Base-by-base conservation (phyloP, 2,329 filamentous ascomycete species). In the Phialocephala subalpina region DNA sequence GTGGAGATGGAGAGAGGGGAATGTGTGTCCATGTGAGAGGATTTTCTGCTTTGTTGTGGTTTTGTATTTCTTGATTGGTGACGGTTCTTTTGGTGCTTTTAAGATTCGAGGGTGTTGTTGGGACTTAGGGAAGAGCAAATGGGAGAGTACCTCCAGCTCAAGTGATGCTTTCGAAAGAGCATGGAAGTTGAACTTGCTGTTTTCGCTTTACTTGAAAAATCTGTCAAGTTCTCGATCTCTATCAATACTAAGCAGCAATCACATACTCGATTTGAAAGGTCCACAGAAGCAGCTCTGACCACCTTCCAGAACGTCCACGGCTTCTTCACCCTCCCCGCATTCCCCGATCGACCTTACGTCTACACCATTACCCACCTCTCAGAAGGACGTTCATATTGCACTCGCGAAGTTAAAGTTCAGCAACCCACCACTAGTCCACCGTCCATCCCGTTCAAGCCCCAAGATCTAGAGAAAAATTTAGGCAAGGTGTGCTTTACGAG, bases 241-340 rank as follows among this genome's bases (percentile, higher is more conserved):
- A n/a, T n/a, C n/a, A n/a, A n/a, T n/a, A n/a, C n/a, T n/a, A n/a
- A n/a, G n/a, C n/a, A n/a, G n/a, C n/a, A n/a, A n/a, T n/a, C n/a
- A n/a, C n/a, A n/a, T n/a, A n/a, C n/a, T n/a, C n/a, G n/a, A n/a
- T n/a, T n/a, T 25, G n/a, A 22, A 42, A n/a, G n/a, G 40, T 16
- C 16, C 1, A 18, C 20, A n/a, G 35, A 14, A 12, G 22, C n/a
- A 29, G 1, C 8, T 11, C 35, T 62, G 27, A 62, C 60, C 14
- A n/a, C 52, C 22, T 9, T 6, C 18, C 45, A 64, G 60, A 64
- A 62, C 9, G 84, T 88, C 25, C 83, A 87, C 70, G 86, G 84
- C 9, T 84, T 82, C 71, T 88, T 87, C 72, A 83, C 83, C 2
- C 79, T 82, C 25, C 77, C 78, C 0, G 86, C 83, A 5, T 73